Evolutionary conservation across 345 rosid species (phyloP), one percentile per base, ranked within the genome.

Genomic region (Limnanthes douglasii): DNA sequence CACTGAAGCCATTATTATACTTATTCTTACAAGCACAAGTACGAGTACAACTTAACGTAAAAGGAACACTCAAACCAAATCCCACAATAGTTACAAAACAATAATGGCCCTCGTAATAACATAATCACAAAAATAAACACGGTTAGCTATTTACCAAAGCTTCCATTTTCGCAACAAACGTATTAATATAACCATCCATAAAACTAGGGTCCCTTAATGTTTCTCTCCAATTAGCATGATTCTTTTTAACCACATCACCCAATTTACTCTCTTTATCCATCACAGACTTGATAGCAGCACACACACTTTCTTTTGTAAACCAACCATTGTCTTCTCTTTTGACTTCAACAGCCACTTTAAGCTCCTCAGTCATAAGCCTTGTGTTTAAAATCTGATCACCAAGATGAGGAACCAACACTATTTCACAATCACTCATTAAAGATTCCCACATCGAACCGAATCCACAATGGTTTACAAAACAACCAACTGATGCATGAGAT

Each of bases 381-480:
- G 74, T 39, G 39, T 36, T 60, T 52, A 71, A 20, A 9, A 64
- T 49, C 21, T 72, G 79, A 41, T 72, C 74, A 19, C 34, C 21
- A 16, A 67, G 19, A 22, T 36, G 43, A 2, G 74, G 74, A 34
- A 72, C 31, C 45, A 59, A 47, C 3, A 71, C 63, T 39, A 64
- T 41, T 24, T 46, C 65, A 9, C 66, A 54, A 19, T 54, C 51
- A 27, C 57, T 51, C 38, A 51, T n/a, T 21, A 67, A 45, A 37
- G 64, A 45, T 28, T 64, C 74, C 79, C 64, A 67, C 64, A 60
- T 54, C 2, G 75, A 46, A 7, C 64, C 66, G 18, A 47, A 54
- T 4, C 75, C 72, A 6, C 60, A 47, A 10, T 65, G 75, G 28
- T 12, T 55, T 27, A 63, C 69, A 18, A 62, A 55, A 26, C 74